A percentile compares a stretch with the other conserved stretches of the same genome.
phyloP scores from a whole-genome alignment of 73 alveolate genomes.

The Paramecium octaurelia region DNA sequence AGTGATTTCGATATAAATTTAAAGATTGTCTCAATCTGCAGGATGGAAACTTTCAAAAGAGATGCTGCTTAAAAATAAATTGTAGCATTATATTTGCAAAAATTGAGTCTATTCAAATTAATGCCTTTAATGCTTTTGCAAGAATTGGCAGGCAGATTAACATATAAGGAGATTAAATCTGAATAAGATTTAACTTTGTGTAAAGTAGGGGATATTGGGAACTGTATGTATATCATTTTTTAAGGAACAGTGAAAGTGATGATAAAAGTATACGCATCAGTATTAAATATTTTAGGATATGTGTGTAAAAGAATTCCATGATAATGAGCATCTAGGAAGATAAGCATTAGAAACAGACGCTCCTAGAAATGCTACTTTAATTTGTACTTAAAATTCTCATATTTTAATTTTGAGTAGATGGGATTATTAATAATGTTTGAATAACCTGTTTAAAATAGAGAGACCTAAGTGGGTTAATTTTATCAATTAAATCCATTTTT shows the following conservation, averaged over 20 bases:
- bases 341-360: constrained; percentile 41
- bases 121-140: not conserved
- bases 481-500: not conserved
- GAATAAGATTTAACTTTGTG: not conserved
- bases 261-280: not conserved
- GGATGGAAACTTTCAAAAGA: constrained; percentile 41
- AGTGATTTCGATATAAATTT: constrained; percentile 33
- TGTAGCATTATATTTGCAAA: not conserved
- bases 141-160: constrained; percentile 26
- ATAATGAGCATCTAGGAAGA: constrained; percentile 6
- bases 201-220: not conserved
- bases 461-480: constrained; percentile 1
- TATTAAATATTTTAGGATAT: not conserved
- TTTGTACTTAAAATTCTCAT: not conserved
- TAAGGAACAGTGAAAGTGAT: not conserved
- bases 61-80: not conserved
- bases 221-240: not conserved
- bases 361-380: not conserved
- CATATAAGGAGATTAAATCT: not conserved
- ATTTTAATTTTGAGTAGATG: not conserved
- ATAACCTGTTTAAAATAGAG: not conserved
- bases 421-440: not conserved
- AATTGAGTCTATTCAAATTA: not conserved
- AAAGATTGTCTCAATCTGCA: constrained; percentile 55
- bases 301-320: constrained; percentile 9